Conservation (phyloP, 306 rosid genomes). For the Sesbania bispinosa region DNA sequence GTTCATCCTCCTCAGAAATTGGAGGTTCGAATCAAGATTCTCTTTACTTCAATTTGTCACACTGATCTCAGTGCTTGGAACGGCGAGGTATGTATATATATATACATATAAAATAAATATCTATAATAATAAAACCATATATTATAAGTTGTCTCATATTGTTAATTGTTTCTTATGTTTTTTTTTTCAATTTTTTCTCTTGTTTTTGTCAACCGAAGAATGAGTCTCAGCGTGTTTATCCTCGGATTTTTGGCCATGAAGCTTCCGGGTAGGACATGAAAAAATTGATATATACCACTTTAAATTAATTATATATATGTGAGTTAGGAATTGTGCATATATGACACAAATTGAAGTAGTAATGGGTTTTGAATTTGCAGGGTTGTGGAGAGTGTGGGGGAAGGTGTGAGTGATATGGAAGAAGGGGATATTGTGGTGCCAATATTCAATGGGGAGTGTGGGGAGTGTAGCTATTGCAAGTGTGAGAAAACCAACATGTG, state of each 20-base stretch:
- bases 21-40: constrained; percentile 82
- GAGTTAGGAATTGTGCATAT: no score
- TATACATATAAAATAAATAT: no score
- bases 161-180: no score
- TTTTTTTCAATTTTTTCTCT: neutral
- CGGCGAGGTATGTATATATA: constrained; percentile 79
- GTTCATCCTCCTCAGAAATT: constrained; percentile 71
- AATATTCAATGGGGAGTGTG: constrained; percentile 81
- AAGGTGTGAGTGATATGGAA: constrained; percentile 58
- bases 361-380: constrained; percentile 13
- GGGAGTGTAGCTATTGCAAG: constrained; percentile 51
- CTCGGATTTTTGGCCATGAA: constrained; percentile 86
- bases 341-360: no score
- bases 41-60: constrained; percentile 77
- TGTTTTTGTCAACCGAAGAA: constrained; percentile 28
- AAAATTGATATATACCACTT: no score
- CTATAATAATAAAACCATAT: no score
- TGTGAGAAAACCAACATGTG: constrained; percentile 51
- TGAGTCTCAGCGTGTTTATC: constrained; percentile 63
- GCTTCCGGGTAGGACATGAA: constrained; percentile 65
- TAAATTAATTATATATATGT: no score
- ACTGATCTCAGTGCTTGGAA: constrained; percentile 77
- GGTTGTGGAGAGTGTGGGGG: constrained; percentile 83
- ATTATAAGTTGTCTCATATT: no score
- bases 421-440: constrained; percentile 68